A percentile compares a stretch with the other conserved stretches of the same genome.
phyloP scores from a whole-genome alignment of 78 protist species.

The Dictyostelium capitatum region DNA sequence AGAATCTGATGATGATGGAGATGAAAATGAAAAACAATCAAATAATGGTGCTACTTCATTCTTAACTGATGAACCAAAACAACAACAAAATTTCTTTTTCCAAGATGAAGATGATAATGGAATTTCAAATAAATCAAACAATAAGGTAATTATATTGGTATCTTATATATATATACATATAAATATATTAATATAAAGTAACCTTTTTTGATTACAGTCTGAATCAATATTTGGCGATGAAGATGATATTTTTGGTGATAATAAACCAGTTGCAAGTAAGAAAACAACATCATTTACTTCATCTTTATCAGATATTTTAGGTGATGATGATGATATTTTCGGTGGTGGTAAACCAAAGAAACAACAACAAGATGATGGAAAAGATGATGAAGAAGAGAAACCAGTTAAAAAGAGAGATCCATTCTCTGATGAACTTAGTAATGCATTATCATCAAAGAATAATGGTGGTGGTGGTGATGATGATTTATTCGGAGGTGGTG shows the following conservation, averaged over 20 bases:
- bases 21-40: constrained; percentile 10
- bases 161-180: background rate
- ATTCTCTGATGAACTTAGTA: constrained; percentile 60
- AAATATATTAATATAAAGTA: too few relatives aligned
- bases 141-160: background rate
- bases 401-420: constrained; percentile 29
- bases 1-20: constrained; percentile 7
- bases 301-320: constrained; percentile 65
- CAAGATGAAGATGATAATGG: constrained; percentile 28
- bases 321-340: constrained; percentile 65
- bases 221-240: constrained; percentile 30
- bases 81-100: constrained; percentile 57
- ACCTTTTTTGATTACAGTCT: background rate
- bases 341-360: background rate
- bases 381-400: background rate
- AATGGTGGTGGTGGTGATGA: constrained; percentile 37
- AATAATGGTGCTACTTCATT: constrained; percentile 16
- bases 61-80: constrained; percentile 14
- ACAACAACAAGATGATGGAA: background rate
- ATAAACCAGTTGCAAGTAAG: background rate
- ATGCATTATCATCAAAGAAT: constrained; percentile 24
- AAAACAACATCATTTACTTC: constrained; percentile 18
- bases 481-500: constrained; percentile 12
- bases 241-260: constrained; percentile 62
- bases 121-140: background rate